These are phyloP conservation scores for Conticribra guillardii DNA, from an alignment of 108 stramenopile species.

Conservation along the genomic window DNA sequence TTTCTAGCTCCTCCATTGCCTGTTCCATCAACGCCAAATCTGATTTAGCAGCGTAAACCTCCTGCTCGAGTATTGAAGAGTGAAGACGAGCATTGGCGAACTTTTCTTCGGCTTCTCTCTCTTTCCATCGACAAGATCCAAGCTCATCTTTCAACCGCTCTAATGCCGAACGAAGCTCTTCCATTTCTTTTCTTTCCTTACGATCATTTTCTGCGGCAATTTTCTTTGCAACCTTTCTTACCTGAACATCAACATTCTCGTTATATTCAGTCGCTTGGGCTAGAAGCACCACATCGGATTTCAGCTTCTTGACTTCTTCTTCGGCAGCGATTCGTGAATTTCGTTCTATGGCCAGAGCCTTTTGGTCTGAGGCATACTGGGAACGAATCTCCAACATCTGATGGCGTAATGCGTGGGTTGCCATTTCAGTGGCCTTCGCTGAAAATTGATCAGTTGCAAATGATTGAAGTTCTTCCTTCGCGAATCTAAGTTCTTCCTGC, in stretches of 20 bases:
- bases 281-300: slow-evolving; percentile 67
- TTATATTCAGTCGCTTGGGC: slow-evolving; percentile 60
- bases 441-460: slow-evolving; percentile 76
- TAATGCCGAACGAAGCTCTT: slow-evolving; percentile 62
- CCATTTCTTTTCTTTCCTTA: slow-evolving; percentile 72
- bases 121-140: slow-evolving; percentile 59
- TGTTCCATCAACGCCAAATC: slow-evolving; percentile 70
- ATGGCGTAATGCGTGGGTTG: slow-evolving; percentile 63
- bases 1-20: slow-evolving; percentile 73
- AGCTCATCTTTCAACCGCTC: slow-evolving; percentile 65
- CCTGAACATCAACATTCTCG: slow-evolving; percentile 44
- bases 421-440: slow-evolving; percentile 67
- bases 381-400: slow-evolving; percentile 66
- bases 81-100: slow-evolving; percentile 63
- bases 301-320: slow-evolving; percentile 59
- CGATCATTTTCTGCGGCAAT: slow-evolving; percentile 60
- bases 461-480: slow-evolving; percentile 67
- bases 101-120: slow-evolving; percentile 67
- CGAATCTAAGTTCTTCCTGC: slow-evolving; percentile 65
- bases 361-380: slow-evolving; percentile 49
- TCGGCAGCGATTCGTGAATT: slow-evolving; percentile 58
- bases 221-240: slow-evolving; percentile 64
- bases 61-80: slow-evolving; percentile 73
- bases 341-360: slow-evolving; percentile 49
- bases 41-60: slow-evolving; percentile 68